Percentiles rank a stretch among this genome's conserved stretches.
Conservation (phyloP, 2,329 filamentous ascomycete genomes). For the Pseudopyrenochaeta lycopersici region DNA sequence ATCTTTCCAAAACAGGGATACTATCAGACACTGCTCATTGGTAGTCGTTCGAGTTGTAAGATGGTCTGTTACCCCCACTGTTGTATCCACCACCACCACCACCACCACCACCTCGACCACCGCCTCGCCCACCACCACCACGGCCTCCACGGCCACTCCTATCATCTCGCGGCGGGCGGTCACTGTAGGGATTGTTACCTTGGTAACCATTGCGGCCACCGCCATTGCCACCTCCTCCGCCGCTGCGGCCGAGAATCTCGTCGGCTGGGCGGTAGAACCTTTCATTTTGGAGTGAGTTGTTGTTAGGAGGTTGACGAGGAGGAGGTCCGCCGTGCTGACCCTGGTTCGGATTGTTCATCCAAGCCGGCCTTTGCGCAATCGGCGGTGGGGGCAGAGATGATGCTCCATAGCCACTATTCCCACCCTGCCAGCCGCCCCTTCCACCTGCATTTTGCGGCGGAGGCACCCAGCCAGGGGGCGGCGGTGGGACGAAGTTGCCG, state of each 20-base stretch:
- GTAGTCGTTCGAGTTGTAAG: slow-evolving; percentile 28
- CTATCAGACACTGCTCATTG: slow-evolving; percentile 3
- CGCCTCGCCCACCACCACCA: slow-evolving; percentile 42
- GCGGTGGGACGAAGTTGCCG: slow-evolving; percentile 32
- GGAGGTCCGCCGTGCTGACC: slow-evolving; percentile 30
- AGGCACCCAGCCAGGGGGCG: slow-evolving; percentile 43
- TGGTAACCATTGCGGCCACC: slow-evolving; percentile 26
- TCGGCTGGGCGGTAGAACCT: slow-evolving; percentile 35
- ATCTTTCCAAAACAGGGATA: background rate
- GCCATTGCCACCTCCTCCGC: slow-evolving; percentile 19
- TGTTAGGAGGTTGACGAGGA: slow-evolving; percentile 27
- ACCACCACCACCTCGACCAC: slow-evolving; percentile 33
- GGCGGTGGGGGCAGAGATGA: slow-evolving; percentile 21
- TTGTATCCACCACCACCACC: slow-evolving; percentile 24
- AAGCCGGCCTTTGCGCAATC: slow-evolving; percentile 24
- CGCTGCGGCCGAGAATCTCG: slow-evolving; percentile 34
- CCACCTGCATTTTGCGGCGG: slow-evolving; percentile 6
- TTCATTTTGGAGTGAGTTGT: slow-evolving; percentile 32
- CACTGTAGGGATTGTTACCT: slow-evolving; percentile 29
- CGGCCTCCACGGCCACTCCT: slow-evolving; percentile 22
- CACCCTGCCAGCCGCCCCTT: slow-evolving; percentile 19
- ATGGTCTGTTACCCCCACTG: slow-evolving; percentile 20
- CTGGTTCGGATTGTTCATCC: slow-evolving; percentile 29
- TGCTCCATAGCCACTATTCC: slow-evolving; percentile 21
- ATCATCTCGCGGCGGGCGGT: slow-evolving; percentile 27